Conservation (phyloP, 2,329 filamentous ascomycete genomes). For the Calonectria ilicicola region DNA sequence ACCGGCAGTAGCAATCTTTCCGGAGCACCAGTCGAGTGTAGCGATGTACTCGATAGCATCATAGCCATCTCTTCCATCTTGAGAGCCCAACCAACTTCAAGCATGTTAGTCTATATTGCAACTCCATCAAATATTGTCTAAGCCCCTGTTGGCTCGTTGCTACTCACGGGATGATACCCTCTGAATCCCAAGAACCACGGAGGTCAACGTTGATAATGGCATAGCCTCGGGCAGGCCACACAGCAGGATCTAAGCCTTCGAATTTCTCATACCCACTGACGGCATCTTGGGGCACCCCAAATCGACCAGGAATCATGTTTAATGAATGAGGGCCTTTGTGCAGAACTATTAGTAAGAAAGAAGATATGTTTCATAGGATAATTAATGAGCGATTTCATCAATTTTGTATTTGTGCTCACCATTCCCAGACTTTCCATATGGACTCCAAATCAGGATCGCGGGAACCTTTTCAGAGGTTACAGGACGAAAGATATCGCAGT, state of each 20-base stretch:
- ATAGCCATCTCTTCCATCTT: conserved; percentile 7
- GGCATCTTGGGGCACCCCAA: background rate
- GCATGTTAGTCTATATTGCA: background rate
- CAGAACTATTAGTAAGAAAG: background rate
- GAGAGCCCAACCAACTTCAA: background rate
- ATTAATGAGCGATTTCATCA: too few relatives aligned
- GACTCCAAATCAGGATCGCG: background rate
- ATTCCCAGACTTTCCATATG: background rate
- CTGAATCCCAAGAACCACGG: background rate
- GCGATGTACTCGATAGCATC: conserved; percentile 13
- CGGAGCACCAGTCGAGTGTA: conserved; percentile 8
- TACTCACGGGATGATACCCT: conserved; percentile 7
- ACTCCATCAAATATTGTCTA: background rate
- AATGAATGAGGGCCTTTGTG: background rate
- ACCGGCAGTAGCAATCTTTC: background rate
- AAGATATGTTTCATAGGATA: too few relatives aligned
- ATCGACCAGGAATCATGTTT: conserved; percentile 3
- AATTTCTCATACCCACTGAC: conserved; percentile 13
- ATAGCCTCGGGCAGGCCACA: conserved; percentile 21
- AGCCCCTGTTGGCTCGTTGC: background rate
- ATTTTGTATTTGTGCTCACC: background rate
- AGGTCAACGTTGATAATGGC: conserved; percentile 18
- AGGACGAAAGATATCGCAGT: background rate
- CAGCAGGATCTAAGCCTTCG: conserved; percentile 19
- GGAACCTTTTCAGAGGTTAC: background rate